Conservation (phyloP, 2,329 filamentous ascomycete genomes). For the Penicillium aurantiogriseum region DNA sequence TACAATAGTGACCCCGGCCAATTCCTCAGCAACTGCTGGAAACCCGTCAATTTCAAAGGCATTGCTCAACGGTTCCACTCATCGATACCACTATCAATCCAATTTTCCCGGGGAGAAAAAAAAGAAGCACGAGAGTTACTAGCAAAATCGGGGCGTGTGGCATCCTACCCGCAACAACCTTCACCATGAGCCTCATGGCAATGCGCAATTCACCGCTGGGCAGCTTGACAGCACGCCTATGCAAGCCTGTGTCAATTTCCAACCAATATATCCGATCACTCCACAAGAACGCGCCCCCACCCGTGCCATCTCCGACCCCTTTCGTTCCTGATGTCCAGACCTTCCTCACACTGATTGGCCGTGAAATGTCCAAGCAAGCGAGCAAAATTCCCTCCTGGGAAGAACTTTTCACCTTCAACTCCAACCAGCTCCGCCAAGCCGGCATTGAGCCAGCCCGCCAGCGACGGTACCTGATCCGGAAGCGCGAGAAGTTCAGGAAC, state of each 20-base stretch:
- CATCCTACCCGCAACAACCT: conserved; percentile 5
- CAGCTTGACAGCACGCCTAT: conserved; percentile 25
- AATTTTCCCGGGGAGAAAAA: not conserved
- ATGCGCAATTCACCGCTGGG: conserved; percentile 30
- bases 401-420: conserved; percentile 78
- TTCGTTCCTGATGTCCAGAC: conserved; percentile 82
- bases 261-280: conserved; percentile 41
- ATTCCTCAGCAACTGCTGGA: conserved; percentile 5
- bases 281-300: conserved; percentile 44
- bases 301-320: conserved; percentile 69
- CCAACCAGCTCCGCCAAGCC: conserved; percentile 73
- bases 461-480: conserved; percentile 79
- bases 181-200: conserved; percentile 26
- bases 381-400: conserved; percentile 90
- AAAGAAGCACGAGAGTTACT: not conserved
- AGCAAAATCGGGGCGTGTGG: conserved; percentile 5
- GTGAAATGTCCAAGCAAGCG: conserved; percentile 75
- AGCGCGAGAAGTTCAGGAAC: conserved; percentile 79
- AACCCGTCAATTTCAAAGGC: not conserved
- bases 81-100: not conserved
- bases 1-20: conserved; percentile 7
- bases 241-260: conserved; percentile 25
- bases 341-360: conserved; percentile 88
- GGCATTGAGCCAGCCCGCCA: conserved; percentile 83
- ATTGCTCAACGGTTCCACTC: not conserved